Percentiles rank a stretch among this genome's conserved stretches.
phyloP scores from a whole-genome alignment of 78 protist species.

The Planoprotostelium fungivorum region DNA sequence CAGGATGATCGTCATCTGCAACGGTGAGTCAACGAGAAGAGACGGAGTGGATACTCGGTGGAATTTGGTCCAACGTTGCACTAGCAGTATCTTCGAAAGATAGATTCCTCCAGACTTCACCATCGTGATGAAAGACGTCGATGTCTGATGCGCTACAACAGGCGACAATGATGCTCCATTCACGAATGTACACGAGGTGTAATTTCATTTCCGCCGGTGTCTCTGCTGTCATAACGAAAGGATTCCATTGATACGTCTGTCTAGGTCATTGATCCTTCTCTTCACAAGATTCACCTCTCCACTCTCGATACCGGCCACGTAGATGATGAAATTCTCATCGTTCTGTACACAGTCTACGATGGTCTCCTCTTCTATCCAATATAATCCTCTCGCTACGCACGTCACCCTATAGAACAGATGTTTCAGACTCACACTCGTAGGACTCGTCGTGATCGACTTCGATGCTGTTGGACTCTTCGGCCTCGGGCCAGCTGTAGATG shows the following conservation, averaged over 20 bases:
- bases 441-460: not conserved
- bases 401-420: not conserved
- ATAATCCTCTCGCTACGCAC: not conserved
- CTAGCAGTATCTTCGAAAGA: not conserved
- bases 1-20: not conserved
- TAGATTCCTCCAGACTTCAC: not conserved
- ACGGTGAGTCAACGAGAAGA: not conserved
- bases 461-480: no score
- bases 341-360: not conserved
- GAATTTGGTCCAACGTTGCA: not conserved
- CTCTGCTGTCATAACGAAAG: not conserved
- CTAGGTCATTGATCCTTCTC: not conserved
- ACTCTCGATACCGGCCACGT: not conserved
- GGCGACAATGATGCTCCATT: not conserved
- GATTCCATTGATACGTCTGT: not conserved
- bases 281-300: not conserved
- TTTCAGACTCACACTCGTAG: not conserved
- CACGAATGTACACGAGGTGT: not conserved
- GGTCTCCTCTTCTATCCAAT: not conserved
- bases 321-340: not conserved
- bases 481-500: not conserved
- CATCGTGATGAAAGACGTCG: not conserved
- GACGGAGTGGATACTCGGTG: not conserved
- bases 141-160: not conserved
- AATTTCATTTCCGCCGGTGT: not conserved